Base-by-base conservation (phyloP, 2,329 filamentous ascomycete genomes). In the Dactylellina leptospora region DNA sequence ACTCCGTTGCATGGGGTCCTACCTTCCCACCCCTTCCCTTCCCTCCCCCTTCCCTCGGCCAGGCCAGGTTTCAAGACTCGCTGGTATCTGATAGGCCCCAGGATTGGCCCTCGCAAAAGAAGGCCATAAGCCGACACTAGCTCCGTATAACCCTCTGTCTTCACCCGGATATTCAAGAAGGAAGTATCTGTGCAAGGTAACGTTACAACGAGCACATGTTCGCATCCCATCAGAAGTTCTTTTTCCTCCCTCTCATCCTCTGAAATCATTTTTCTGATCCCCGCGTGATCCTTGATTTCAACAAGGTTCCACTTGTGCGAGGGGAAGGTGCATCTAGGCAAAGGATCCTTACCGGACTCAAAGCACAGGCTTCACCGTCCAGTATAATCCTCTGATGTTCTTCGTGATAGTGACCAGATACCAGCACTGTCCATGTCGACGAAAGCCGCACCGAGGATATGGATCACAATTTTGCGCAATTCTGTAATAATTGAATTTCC, bases 131-230 rank as follows among this genome's bases (percentile, higher is more conserved):
- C 51, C 58, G 58, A 71, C 36, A 25, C 66, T 71, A 62, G 68
- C 50, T 50, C 47, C 59, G 53, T 58, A 72, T 64, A 60, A n/a
- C 64, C 48, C 45, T 64, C 58, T 72, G 68, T 30, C 30, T 53
- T 72, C 68, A 64, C 68, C 68, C 68, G 68, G 68, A 72, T 72
- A 64, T 72, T 64, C 68, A 72, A 40, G 59, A 72, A 72, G 59
- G 59, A 55, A 64, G 68, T 50, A 60, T 54, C 8, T 44, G 59
- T 64, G 68, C 53, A 59, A 72, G 68, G 68, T 72, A 72, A 72
- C 68, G 68, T 72, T 72, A 72, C 68, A 72, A 59, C 59, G 47
- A 64, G 48, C 68, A 72, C 68, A 72, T 72, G 68, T 58, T 62
- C 58, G 13, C 64, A 61, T 51, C 56, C 50, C 48, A 30, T 33